Evolutionary conservation across 768 basidiomycete genomes (phyloP), one percentile per base, ranked within the genome.

Genomic region (Russula sp.): DNA sequence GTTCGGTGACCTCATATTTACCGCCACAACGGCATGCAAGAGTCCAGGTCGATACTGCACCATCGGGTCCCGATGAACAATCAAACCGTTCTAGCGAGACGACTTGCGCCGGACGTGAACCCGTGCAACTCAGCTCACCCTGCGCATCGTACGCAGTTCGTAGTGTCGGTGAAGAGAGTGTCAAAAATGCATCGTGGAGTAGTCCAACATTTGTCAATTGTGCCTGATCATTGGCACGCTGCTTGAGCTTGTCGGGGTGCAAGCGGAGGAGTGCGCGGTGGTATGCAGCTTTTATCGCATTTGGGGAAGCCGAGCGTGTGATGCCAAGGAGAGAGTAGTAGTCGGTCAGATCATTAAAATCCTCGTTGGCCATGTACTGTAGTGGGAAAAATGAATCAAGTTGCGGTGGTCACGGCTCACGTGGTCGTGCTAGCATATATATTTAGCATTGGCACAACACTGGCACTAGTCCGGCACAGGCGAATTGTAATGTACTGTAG

Each of bases 11-110:
- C 41, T 67, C 73, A 68, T 90, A 93, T 20, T 50, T 61, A 7
- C 87, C 87, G 47, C 89, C 88, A 67, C 91, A 93, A 20, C 91
- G 83, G 73, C 90, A 92, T 5, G 72, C 63, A 69, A 90, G 79
- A 32, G 66, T 71, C 86, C 86, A 93, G 4, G 68, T 63, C 8
- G 25, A 53, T 13, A 66, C 74, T 5, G 75, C 75, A 2, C 68
- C 69, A 14, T 69, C 74, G 1, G 70, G 73, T 73, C 73, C 10
- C 77, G 75, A 29, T 73, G 18, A 53, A 34, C 35, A 53, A 36
- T 65, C 67, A 8, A 90, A 92, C 0, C 90, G 88, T 49, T 88
- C 88, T 42, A 93, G 75, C 2, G 91, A 93, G 41, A 93, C 74
- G 18, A 90, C 74, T 63, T 91, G 85, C 0, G 91, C 89, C 5